Evolutionary conservation across 2,329 filamentous ascomycete genomes (phyloP), one percentile per base, ranked within the genome.

Genomic region (Fusarium udum): DNA sequence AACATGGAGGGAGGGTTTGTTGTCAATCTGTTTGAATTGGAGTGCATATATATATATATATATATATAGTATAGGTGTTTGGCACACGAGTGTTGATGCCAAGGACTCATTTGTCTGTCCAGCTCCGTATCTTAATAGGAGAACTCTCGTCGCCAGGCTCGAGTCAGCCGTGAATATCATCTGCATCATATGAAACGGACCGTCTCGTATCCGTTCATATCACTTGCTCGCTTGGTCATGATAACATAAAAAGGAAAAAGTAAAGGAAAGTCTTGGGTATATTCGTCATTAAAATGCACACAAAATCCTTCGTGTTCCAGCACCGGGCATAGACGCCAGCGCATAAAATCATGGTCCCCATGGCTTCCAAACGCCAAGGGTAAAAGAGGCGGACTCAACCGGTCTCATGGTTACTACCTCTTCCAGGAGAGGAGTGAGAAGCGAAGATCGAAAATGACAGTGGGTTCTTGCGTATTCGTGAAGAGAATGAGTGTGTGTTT

Each of bases 221-320:
- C 65, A 62, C 64, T 74, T 71, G 58, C 67, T 72, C 37, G 59
- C 45, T 69, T 64, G 36, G 34, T 69, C 63, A 63, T 76, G 56
- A 67, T 71, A 60, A 71, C 55, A 75, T 65, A 57, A 55, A 59
- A 60, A 55, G 60, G 61, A 34, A 64, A 13, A 62, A 61, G 26
- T 28, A 28, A 20, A 42, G 9, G 74, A 74, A 73, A 71, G 63
- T 58, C 69, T 64, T 69, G 77, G 79, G 79, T 80, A 80, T 80
- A 80, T 80, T 79, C 79, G 72, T 80, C 79, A 72, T 80, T 61
- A 68, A 74, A 72, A 67, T 64, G 56, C 61, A 67, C 69, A 49
- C 55, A 58, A 73, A 75, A 67, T 66, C 67, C 69, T 63, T 64
- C 60, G 67, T 59, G 66, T 75, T 76, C 65, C 60, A 49, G 57